These are phyloP conservation scores for Choiromyces venosus DNA, from an alignment of 495 filamentous ascomycete species.

Conservation along the genomic window DNA sequence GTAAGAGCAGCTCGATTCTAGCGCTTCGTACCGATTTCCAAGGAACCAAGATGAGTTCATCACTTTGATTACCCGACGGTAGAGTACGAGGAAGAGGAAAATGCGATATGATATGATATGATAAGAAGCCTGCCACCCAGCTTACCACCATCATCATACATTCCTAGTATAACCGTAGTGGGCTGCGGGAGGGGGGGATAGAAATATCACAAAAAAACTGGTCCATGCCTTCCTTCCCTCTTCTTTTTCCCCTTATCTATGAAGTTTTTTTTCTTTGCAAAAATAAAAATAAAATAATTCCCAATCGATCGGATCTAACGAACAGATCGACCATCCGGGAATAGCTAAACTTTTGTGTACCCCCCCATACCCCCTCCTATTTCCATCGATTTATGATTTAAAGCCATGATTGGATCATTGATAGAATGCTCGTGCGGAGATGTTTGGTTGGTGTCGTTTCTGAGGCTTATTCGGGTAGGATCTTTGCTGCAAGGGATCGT, in stretches of 20 bases:
- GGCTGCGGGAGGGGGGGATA: neutral
- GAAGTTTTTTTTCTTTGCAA: neutral
- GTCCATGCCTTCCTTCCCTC: neutral
- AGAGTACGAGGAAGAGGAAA: too few species aligned
- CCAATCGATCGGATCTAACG: neutral
- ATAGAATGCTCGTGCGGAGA: neutral
- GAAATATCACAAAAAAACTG: neutral
- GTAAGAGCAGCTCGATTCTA: neutral
- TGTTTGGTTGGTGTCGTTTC: neutral
- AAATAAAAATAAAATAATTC: too few species aligned
- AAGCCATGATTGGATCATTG: neutral
- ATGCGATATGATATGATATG: neutral
- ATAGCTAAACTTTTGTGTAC: neutral
- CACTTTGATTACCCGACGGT: neutral
- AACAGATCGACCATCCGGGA: constrained; percentile 1
- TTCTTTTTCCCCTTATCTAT: neutral
- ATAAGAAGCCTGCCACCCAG: too few species aligned
- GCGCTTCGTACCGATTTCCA: neutral
- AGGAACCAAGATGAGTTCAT: neutral
- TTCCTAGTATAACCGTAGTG: neutral
- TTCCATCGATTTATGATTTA: neutral
- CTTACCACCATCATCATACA: too few species aligned
- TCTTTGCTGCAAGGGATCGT: neutral
- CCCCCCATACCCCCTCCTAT: too few species aligned
- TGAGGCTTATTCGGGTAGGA: neutral